phyloP scores from a whole-genome alignment of 2,329 filamentous ascomycete genomes.

The Sporothrix mexicana region DNA sequence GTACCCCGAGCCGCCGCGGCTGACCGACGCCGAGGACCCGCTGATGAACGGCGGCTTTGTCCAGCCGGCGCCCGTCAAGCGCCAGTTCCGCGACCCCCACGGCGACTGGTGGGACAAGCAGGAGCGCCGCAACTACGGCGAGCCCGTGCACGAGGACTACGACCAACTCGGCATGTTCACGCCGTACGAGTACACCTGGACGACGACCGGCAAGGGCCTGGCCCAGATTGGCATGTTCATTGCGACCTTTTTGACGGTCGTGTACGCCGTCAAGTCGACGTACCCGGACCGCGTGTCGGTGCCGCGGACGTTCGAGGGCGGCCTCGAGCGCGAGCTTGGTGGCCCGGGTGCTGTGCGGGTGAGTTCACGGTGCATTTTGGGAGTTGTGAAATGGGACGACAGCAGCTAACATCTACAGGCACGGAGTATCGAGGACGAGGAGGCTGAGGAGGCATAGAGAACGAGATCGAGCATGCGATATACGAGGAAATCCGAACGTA shows the following conservation, averaged over 20 bases:
- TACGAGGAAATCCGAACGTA: neutral
- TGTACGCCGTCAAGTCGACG: constrained; percentile 68
- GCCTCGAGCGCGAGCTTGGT: constrained; percentile 76
- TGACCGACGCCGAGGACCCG: constrained; percentile 68
- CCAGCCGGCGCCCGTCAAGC: constrained; percentile 80
- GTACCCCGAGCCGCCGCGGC: constrained; percentile 54
- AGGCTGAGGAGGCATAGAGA: constrained; percentile 25
- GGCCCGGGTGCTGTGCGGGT: constrained; percentile 71
- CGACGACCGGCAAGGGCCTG: constrained; percentile 70
- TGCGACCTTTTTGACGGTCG: constrained; percentile 65
- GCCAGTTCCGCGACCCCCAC: constrained; percentile 90
- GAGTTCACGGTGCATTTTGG: constrained; percentile 33
- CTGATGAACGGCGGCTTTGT: constrained; percentile 84
- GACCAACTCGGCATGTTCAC: constrained; percentile 91
- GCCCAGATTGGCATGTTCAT: constrained; percentile 73
- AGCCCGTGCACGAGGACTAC: constrained; percentile 95
- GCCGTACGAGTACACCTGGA: constrained; percentile 86
- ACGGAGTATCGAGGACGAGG: constrained; percentile 29
- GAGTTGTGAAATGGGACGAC: neutral
- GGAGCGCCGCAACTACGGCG: constrained; percentile 94
- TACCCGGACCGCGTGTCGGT: constrained; percentile 75
- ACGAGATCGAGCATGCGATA: neutral
- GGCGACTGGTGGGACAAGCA: constrained; percentile 97
- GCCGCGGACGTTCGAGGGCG: constrained; percentile 73
- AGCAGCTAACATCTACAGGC: constrained; percentile 23